These are phyloP conservation scores for Avicennia marina DNA, from an alignment of 257 asterid species.

Conservation along the genomic window DNA sequence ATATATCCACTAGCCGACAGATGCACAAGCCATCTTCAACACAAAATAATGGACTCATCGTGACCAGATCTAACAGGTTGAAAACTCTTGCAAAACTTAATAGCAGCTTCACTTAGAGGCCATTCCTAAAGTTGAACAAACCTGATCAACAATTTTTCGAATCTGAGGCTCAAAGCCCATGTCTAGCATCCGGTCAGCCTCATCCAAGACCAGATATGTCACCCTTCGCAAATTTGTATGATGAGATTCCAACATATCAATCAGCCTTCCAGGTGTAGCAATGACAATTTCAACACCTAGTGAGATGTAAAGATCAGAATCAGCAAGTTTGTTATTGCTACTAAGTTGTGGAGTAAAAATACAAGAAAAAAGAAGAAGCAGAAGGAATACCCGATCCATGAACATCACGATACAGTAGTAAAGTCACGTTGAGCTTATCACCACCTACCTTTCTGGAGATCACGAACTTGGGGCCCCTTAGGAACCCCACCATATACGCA, in stretches of 20 bases:
- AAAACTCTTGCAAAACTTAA: background rate
- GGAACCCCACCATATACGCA: slow-evolving; percentile 99
- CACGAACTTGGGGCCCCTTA: slow-evolving; percentile 99
- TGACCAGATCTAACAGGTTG: background rate
- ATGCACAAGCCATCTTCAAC: background rate
- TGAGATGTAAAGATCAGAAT: slow-evolving; percentile 8
- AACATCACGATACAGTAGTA: slow-evolving; percentile 97
- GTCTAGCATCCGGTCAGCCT: slow-evolving; percentile 93
- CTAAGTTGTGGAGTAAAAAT: slow-evolving; percentile 4
- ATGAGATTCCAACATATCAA: slow-evolving; percentile 92
- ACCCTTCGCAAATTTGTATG: slow-evolving; percentile 85
- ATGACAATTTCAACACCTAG: slow-evolving; percentile 88
- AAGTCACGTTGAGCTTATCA: slow-evolving; percentile 96
- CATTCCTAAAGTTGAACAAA: slow-evolving; percentile 18
- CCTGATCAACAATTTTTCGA: slow-evolving; percentile 81
- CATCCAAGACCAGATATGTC: slow-evolving; percentile 88
- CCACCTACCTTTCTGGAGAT: slow-evolving; percentile 99
- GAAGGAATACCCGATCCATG: slow-evolving; percentile 99
- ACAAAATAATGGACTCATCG: background rate
- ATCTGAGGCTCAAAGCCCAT: slow-evolving; percentile 98
- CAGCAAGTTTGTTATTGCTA: slow-evolving; percentile 13
- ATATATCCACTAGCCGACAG: background rate
- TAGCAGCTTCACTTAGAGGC: background rate
- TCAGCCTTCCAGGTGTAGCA: slow-evolving; percentile 92
- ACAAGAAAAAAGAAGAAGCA: slow-evolving; percentile 43